phyloP scores from a whole-genome alignment of 139 green algal species.

The Micractinium conductrix region DNA sequence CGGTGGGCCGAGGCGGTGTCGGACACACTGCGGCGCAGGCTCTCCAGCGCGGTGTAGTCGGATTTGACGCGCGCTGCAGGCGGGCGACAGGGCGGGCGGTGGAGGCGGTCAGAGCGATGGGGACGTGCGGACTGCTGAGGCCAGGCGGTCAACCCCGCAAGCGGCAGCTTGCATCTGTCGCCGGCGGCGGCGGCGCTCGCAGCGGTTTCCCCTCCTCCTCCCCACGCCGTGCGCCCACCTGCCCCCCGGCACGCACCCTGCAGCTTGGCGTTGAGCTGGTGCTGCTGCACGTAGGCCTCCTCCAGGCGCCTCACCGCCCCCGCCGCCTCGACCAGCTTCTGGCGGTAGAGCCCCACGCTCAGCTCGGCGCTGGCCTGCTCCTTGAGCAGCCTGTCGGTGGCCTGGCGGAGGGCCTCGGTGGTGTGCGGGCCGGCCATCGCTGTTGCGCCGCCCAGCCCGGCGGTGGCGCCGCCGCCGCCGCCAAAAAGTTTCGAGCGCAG shows the following conservation, averaged over 20 bases:
- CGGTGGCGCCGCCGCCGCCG: neutral
- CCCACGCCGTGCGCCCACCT: neutral
- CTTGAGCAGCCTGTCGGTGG: constrained; percentile 27
- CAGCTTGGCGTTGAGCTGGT: constrained; percentile 16
- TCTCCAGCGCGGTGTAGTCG: neutral
- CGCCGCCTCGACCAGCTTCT: constrained; percentile 29
- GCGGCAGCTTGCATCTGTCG: neutral
- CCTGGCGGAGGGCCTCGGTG: constrained; percentile 24
- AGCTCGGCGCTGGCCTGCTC: constrained; percentile 19
- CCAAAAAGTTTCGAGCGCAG: constrained; percentile 25
- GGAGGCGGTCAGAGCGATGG: neutral
- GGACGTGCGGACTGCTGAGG: neutral
- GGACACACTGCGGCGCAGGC: neutral
- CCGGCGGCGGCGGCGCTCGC: neutral
- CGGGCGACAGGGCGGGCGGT: neutral
- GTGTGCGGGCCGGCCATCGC: neutral
- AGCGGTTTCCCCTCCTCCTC: neutral
- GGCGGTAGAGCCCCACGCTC: constrained; percentile 11
- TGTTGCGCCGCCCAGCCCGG: neutral
- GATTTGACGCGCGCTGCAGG: constrained; percentile 22
- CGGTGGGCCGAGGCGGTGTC: neutral
- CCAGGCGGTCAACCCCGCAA: neutral
- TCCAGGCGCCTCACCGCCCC: constrained; percentile 13
- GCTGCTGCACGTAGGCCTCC: constrained; percentile 33
- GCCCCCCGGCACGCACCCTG: neutral